Base-by-base conservation (phyloP, 2,329 filamentous ascomycete genomes). In the Fusarium lateritium region DNA sequence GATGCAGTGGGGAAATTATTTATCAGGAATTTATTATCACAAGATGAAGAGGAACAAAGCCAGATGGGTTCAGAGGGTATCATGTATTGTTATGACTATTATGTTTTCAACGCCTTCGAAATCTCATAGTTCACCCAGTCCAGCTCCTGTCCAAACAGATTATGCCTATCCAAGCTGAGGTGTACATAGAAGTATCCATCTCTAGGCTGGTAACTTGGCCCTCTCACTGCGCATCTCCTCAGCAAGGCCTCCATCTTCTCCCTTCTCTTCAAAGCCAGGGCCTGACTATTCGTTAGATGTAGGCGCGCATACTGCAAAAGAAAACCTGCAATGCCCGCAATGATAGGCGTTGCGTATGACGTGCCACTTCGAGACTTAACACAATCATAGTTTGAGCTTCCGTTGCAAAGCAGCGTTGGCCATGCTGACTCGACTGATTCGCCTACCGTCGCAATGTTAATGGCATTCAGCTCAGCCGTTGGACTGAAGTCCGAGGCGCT, bases 341-440 rank as follows among this genome's bases (percentile, higher is more conserved):
- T 39, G 6, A 68, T 59, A 2, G 62, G 50, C 5, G 65, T 62
- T 3, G 65, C 54, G 31, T 63, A 62, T 0, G 65, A 68, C 1
- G 62, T 66, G 1, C 62, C 65, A 1, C 53, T 59, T 6, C 43
- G 26, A 10, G 19, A 39, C 19, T 46, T 24, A 7, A 58, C 11
- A 13, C 38, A 31, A 31, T 31, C 28, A 31, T 31, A 13, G 28
- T 31, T 31, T 10, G 28, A 31, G 10, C 28, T 31, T 11, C 10
- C 28, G 28, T 31, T 31, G 10, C 28, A 31, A 31, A 31, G 28
- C 28, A 31, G 10, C 10, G 28, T 31, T 31, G 61, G 62, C 65
- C 67, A 69, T 0, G 52, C 43, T 2, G 67, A 69, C 8, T 62
- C 19, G 3, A 70, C 57, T 2, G 17, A 28, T 19, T 70, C 56